Evolutionary conservation across 495 filamentous ascomycete genomes (phyloP).

Genomic region (Neurospora tetrasperma): DNA sequence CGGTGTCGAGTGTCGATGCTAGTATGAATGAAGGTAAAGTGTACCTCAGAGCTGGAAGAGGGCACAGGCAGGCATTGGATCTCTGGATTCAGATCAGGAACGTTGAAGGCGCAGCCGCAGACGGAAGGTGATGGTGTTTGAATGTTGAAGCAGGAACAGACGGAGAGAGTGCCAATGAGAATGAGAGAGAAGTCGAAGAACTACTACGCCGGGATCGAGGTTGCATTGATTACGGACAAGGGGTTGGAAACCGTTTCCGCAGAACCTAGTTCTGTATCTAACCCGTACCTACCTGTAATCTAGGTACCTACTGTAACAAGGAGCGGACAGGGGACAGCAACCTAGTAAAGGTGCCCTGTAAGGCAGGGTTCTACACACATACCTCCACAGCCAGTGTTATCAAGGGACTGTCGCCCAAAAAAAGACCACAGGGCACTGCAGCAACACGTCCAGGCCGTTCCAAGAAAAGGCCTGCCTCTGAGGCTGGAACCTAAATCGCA

Average conservation of each 20-base stretch:
- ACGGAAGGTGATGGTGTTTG: background rate
- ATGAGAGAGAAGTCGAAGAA: background rate
- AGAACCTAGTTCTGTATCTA: background rate
- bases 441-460: background rate
- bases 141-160: background rate
- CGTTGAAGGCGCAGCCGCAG: background rate
- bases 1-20: background rate
- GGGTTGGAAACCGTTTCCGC: background rate
- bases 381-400: no score
- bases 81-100: background rate
- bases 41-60: background rate
- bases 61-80: background rate
- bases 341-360: background rate
- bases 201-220: background rate
- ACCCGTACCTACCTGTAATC: background rate
- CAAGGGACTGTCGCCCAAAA: background rate
- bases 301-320: background rate
- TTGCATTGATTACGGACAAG: constrained; percentile 1
- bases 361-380: no score
- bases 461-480: background rate
- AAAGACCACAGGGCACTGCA: background rate
- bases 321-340: background rate
- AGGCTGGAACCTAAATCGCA: background rate
- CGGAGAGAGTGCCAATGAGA: background rate
- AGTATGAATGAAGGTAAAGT: background rate